These are phyloP conservation scores for Sonneratia caseolaris DNA, from an alignment of 345 rosid species.

Conservation along the genomic window DNA sequence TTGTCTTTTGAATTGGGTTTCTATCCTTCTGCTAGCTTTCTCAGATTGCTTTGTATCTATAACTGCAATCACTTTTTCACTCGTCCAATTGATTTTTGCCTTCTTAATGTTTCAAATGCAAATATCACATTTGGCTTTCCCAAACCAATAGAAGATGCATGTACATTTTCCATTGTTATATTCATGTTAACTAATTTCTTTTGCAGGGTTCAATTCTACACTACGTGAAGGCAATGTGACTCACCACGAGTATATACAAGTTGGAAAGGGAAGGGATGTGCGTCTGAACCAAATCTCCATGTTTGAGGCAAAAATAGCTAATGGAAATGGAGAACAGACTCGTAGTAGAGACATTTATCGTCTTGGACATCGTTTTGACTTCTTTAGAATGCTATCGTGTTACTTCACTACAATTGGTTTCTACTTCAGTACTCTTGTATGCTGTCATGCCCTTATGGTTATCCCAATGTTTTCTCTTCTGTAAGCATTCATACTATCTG, in stretches of 20 bases:
- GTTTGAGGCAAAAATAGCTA: constrained; percentile 98
- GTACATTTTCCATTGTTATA: neutral
- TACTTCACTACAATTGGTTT: constrained; percentile 98
- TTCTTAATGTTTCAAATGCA: neutral
- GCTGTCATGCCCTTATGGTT: neutral
- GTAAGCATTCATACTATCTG: neutral
- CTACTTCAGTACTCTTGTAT: constrained; percentile 93
- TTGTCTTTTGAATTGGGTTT: neutral
- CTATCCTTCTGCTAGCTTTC: neutral
- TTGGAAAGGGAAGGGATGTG: constrained; percentile 98
- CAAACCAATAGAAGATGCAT: neutral
- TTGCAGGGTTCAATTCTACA: constrained; percentile 89
- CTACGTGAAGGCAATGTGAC: constrained; percentile 99
- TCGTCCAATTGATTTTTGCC: neutral
- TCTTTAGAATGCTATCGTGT: constrained; percentile 94
- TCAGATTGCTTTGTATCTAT: too few species aligned
- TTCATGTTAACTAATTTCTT: constrained; percentile 5
- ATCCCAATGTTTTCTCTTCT: neutral
- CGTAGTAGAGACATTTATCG: constrained; percentile 90
- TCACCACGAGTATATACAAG: constrained; percentile 99
- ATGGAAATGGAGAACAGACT: constrained; percentile 98
- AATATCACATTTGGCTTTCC: neutral
- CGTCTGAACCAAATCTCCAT: constrained; percentile 99
- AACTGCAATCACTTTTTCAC: neutral
- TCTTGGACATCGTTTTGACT: constrained; percentile 98